These are phyloP conservation scores for Pugionium dolabratum DNA, from an alignment of 345 rosid species.

Conservation along the genomic window DNA sequence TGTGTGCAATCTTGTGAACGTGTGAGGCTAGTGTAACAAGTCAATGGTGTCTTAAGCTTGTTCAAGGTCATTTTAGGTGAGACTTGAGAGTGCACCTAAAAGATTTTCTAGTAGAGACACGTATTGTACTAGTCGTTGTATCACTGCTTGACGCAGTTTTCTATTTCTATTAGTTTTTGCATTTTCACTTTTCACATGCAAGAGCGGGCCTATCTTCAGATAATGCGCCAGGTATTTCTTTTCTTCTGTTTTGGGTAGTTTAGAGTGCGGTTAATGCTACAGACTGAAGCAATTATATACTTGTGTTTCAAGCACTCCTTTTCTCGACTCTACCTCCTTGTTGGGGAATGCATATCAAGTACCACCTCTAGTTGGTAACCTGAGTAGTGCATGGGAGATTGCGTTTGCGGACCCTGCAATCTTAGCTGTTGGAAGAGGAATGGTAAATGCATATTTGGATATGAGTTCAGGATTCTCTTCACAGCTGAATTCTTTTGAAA, in stretches of 20 bases:
- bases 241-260: background rate
- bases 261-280: slow-evolving; percentile 18
- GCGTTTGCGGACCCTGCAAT: slow-evolving; percentile 97
- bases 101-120: too few relatives aligned
- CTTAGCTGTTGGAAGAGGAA: slow-evolving; percentile 90
- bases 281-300: slow-evolving; percentile 3
- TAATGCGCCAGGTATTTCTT: slow-evolving; percentile 50
- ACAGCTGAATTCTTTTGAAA: slow-evolving; percentile 56
- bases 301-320: slow-evolving; percentile 52
- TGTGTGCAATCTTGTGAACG: too few relatives aligned
- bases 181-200: slow-evolving; percentile 46
- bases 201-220: slow-evolving; percentile 63
- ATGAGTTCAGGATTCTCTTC: slow-evolving; percentile 53
- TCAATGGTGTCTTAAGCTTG: too few relatives aligned
- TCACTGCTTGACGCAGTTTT: too few relatives aligned
- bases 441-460: slow-evolving; percentile 58
- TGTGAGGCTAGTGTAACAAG: too few relatives aligned
- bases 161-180: too few relatives aligned
- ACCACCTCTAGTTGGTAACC: slow-evolving; percentile 41
- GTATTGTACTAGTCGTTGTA: too few relatives aligned
- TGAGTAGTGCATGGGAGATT: slow-evolving; percentile 54
- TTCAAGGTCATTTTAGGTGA: too few relatives aligned
- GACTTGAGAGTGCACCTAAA: too few relatives aligned
- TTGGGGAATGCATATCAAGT: slow-evolving; percentile 60
- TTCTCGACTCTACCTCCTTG: slow-evolving; percentile 54